Percentiles rank a stretch among this genome's conserved stretches.
phyloP scores from a whole-genome alignment of 768 basidiomycete genomes.

The Rhodocollybia butyracea region DNA sequence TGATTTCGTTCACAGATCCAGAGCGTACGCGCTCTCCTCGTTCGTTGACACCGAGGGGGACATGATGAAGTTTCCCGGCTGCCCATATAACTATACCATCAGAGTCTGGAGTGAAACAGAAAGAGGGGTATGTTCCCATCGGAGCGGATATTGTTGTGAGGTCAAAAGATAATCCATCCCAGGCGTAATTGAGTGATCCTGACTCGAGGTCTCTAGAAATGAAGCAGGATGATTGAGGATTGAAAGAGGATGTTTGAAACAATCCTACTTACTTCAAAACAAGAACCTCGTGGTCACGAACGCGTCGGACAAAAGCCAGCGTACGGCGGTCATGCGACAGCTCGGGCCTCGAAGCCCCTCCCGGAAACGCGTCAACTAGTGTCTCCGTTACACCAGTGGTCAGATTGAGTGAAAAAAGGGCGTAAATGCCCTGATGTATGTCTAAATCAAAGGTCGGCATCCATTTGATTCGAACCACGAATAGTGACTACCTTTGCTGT shows the following conservation, averaged over 20 bases:
- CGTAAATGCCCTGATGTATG: constrained; percentile 66
- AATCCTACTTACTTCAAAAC: constrained; percentile 70
- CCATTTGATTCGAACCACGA: not conserved
- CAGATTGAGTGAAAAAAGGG: constrained; percentile 65
- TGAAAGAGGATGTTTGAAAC: not conserved
- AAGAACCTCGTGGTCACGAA: constrained; percentile 68
- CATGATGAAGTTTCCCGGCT: constrained; percentile 61
- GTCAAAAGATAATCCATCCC: constrained; percentile 71
- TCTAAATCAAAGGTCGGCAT: constrained; percentile 35
- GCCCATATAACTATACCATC: constrained; percentile 71
- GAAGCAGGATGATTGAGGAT: constrained; percentile 1
- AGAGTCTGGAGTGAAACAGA: constrained; percentile 60
- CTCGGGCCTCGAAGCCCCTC: constrained; percentile 73
- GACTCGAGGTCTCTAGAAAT: constrained; percentile 60
- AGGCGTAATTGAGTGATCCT: constrained; percentile 61
- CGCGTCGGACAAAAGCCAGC: constrained; percentile 71
- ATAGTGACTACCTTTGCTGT: constrained; percentile 58
- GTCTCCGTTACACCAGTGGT: constrained; percentile 50
- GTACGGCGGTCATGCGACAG: constrained; percentile 66
- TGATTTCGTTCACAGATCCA: constrained; percentile 44
- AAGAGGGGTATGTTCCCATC: constrained; percentile 79
- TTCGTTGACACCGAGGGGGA: constrained; percentile 52
- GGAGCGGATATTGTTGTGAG: constrained; percentile 61
- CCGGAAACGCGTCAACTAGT: constrained; percentile 55
- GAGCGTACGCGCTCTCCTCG: constrained; percentile 48